These are phyloP conservation scores for Pythium insidiosum DNA, from an alignment of 352 stramenopile genomes.

Conservation along the genomic window DNA sequence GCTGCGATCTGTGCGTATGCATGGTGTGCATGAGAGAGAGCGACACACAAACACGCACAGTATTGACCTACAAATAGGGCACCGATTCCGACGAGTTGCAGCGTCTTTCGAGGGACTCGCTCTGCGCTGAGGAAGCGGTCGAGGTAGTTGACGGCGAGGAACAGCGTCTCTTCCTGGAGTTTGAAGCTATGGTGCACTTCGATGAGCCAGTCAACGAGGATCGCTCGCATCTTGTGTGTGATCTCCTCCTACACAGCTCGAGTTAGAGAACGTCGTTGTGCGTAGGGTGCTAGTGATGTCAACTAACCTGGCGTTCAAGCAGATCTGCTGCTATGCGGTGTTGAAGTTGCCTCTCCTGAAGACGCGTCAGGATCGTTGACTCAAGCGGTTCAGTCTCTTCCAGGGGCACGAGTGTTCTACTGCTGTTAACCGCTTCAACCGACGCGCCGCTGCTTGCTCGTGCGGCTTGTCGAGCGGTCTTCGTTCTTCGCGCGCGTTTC, in stretches of 20 bases:
- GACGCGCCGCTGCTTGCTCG: too few relatives aligned
- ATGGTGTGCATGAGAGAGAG: too few relatives aligned
- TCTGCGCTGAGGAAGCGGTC: conserved; percentile 93
- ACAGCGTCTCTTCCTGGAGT: conserved; percentile 95
- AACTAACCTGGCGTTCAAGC: conserved; percentile 6
- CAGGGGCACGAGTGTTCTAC: background rate
- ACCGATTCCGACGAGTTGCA: conserved; percentile 97
- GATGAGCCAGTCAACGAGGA: conserved; percentile 76
- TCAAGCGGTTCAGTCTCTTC: conserved; percentile 6
- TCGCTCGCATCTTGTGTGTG: conserved; percentile 48
- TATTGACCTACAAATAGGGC: conserved; percentile 77
- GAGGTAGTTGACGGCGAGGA: conserved; percentile 97
- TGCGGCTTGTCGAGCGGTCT: too few relatives aligned
- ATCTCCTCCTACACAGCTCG: conserved; percentile 21
- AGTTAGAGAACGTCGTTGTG: background rate
- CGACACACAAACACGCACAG: too few relatives aligned
- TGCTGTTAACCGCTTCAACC: too few relatives aligned
- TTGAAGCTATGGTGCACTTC: conserved; percentile 99
- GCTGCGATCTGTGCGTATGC: conserved; percentile 87
- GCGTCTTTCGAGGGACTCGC: conserved; percentile 87
- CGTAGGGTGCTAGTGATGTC: background rate
- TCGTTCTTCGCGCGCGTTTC: too few relatives aligned
- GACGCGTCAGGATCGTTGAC: conserved; percentile 1
- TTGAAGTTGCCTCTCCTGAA: conserved; percentile 7
- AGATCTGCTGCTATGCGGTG: conserved; percentile 5